Evolutionary conservation across 306 rosid genomes (phyloP).

Genomic region (Luffa acutangula): DNA sequence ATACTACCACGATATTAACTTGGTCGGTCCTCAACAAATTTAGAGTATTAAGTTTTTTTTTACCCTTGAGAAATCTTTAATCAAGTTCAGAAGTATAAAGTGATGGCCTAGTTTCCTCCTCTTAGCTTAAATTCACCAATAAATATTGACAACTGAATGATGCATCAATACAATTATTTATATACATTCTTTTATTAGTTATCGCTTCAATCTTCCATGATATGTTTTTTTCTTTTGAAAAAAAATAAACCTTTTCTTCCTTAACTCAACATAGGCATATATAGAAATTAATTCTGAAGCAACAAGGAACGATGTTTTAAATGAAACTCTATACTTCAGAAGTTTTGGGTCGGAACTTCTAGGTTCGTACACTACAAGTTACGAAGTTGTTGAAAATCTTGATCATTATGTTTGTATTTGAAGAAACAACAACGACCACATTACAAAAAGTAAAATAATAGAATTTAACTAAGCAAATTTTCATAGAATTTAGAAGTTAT

Average conservation of each 20-base stretch:
- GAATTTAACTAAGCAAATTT: background rate
- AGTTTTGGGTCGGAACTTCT: background rate
- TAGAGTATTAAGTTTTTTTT: background rate
- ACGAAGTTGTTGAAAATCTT: background rate
- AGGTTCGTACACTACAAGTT: background rate
- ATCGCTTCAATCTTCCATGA: background rate
- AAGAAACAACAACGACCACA: background rate
- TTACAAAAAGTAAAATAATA: background rate
- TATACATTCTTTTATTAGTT: background rate
- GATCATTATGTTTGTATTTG: background rate
- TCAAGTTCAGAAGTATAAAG: background rate
- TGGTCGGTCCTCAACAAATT: background rate
- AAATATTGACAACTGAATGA: background rate
- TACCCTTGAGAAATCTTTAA: background rate
- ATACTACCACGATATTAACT: background rate
- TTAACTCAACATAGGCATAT: background rate
- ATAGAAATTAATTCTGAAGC: background rate
- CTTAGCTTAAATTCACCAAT: background rate
- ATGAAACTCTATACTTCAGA: background rate
- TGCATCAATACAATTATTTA: background rate
- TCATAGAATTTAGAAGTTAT: background rate
- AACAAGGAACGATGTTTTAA: background rate
- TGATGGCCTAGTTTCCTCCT: background rate
- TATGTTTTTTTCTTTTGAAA: background rate
- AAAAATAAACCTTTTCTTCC: background rate